A percentile compares a stretch with the other conserved stretches of the same genome.
Evolutionary conservation across 257 asterid species (phyloP).

Genomic region (Gentiana dahurica): DNA sequence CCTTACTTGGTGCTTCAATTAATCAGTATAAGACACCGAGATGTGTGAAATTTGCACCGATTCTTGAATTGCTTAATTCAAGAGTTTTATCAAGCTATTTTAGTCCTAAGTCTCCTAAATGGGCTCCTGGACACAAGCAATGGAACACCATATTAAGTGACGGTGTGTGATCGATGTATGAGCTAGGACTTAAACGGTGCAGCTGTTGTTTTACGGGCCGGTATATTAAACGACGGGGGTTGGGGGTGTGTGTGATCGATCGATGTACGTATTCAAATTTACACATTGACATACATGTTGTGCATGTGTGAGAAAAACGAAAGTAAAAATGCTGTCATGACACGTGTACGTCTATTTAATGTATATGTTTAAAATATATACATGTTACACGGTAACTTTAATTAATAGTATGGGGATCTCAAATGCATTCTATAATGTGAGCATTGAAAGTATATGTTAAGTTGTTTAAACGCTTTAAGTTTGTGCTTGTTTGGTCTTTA

Average conservation of each 20-base stretch:
- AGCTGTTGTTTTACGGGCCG: no score
- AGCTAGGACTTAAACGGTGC: not conserved
- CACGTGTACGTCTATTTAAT: not conserved
- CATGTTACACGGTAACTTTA: no score
- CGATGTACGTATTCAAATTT: no score
- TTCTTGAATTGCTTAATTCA: constrained; percentile 60
- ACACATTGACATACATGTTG: no score
- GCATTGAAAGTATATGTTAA: constrained; percentile 7
- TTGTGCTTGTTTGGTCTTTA: constrained; percentile 19
- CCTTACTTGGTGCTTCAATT: constrained; percentile 66
- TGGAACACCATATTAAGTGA: constrained; percentile 47
- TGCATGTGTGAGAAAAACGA: not conserved
- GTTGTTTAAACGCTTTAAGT: constrained; percentile 32
- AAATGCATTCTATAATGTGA: constrained; percentile 1
- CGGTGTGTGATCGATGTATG: not conserved
- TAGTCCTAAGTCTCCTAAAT: constrained; percentile 87
- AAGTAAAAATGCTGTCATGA: constrained; percentile 3
- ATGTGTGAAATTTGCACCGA: constrained; percentile 73
- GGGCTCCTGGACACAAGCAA: constrained; percentile 55
- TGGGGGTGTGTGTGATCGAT: no score
- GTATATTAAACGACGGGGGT: no score
- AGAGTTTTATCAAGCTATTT: constrained; percentile 44
- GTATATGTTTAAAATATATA: no score
- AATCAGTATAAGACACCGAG: constrained; percentile 90
- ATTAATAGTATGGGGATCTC: no score